Evolutionary conservation across 495 filamentous ascomycete species (phyloP).

Genomic region (Aspergillus sclerotiicarbonarius): DNA sequence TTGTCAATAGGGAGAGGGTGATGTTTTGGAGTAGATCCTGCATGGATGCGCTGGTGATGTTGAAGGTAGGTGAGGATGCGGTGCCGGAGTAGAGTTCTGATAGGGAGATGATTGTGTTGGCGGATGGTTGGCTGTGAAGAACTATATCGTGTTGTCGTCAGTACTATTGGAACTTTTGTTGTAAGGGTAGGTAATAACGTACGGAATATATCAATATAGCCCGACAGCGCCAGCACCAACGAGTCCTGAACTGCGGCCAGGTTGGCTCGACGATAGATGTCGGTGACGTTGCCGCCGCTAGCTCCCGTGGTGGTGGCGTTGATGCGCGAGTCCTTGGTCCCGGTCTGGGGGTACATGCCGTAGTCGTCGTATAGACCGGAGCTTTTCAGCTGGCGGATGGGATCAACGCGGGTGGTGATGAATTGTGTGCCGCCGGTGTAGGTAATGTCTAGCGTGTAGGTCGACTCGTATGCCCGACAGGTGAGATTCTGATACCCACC

Average conservation of each 20-base stretch:
- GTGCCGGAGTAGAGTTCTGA: constrained; percentile 15
- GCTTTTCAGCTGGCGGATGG: constrained; percentile 4
- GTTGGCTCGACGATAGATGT: constrained; percentile 9
- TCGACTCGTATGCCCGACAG: constrained; percentile 10
- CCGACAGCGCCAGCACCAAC: constrained; percentile 10
- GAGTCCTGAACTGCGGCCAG: constrained; percentile 18
- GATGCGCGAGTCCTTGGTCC: not conserved
- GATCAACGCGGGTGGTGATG: not conserved
- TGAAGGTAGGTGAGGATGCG: constrained; percentile 11
- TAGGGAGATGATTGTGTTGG: constrained; percentile 11
- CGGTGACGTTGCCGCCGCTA: constrained; percentile 6
- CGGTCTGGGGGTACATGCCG: not conserved
- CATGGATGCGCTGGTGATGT: constrained; percentile 13
- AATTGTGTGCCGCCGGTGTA: constrained; percentile 1
- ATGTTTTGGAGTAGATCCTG: constrained; percentile 24
- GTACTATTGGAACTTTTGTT: no score
- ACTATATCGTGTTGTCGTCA: not conserved
- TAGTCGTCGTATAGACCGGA: constrained; percentile 8
- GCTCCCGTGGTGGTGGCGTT: constrained; percentile 5
- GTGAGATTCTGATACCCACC: constrained; percentile 12
- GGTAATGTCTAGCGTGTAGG: constrained; percentile 7
- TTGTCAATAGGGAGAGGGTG: constrained; percentile 16
- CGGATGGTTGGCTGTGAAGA: constrained; percentile 2
- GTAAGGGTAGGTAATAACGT: not conserved
- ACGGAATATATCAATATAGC: constrained; percentile 13